Conservation (phyloP, 2,329 filamentous ascomycete genomes). For the Shiraia bambusicola region DNA sequence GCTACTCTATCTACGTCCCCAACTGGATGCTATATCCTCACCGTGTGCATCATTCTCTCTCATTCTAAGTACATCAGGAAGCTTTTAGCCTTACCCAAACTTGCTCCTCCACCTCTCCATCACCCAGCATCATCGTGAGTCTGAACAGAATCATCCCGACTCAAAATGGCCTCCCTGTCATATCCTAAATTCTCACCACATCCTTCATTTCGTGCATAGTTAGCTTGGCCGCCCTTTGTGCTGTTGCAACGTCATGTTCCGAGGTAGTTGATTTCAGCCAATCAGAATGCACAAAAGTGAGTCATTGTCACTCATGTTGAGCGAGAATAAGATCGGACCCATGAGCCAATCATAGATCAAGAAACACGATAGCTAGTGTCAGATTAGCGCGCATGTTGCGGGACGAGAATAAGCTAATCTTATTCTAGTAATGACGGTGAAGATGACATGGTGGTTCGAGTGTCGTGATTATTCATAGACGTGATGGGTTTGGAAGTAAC, state of each 20-base stretch:
- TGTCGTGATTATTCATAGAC: too few species aligned
- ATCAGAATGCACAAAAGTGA: constrained; percentile 12
- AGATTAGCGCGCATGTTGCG: too few species aligned
- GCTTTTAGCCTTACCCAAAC: not conserved
- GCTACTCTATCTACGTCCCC: constrained; percentile 1
- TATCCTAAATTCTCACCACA: constrained; percentile 1
- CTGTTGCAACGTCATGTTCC: not conserved
- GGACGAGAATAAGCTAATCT: too few species aligned
- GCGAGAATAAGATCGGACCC: not conserved
- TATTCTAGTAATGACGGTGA: too few species aligned
- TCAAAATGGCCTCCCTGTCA: constrained; percentile 10
- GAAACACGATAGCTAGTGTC: too few species aligned
- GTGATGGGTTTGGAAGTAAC: too few species aligned
- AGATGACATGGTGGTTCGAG: too few species aligned
- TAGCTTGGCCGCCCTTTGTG: not conserved
- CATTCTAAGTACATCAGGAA: constrained; percentile 7
- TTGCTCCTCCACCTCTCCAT: not conserved
- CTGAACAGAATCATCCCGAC: constrained; percentile 6
- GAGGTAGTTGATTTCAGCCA: constrained; percentile 1
- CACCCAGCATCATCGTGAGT: constrained; percentile 19
- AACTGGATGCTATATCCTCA: not conserved
- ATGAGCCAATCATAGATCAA: too few species aligned
- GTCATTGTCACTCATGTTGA: constrained; percentile 19
- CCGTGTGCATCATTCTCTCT: constrained; percentile 2
- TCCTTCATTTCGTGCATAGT: constrained; percentile 14